Evolutionary conservation across 2,329 filamentous ascomycete species (phyloP).

Genomic region (Periconia sp.): DNA sequence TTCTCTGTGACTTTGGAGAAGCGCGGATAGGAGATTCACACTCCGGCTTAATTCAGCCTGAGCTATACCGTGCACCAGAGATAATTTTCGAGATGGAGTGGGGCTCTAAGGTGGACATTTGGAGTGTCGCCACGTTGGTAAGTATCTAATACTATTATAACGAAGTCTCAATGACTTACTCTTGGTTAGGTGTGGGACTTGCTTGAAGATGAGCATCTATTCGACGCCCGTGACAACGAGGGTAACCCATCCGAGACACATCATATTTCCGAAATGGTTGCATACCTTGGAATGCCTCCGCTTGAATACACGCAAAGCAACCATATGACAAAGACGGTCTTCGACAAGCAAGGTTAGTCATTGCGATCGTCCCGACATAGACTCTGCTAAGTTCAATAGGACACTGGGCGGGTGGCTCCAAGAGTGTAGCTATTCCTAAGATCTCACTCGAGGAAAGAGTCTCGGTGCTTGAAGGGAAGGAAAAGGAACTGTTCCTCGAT

Average conservation of each 20-base stretch:
- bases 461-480: constrained; percentile 24
- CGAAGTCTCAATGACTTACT: constrained; percentile 13
- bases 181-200: constrained; percentile 40
- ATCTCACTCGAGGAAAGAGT: constrained; percentile 19
- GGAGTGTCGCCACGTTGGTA: constrained; percentile 43
- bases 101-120: constrained; percentile 44
- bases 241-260: constrained; percentile 24
- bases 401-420: constrained; percentile 20
- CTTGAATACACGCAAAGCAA: constrained; percentile 25
- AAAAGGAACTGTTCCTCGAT: constrained; percentile 32
- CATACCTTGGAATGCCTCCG: constrained; percentile 25
- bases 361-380: constrained; percentile 11
- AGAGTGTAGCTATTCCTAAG: constrained; percentile 13
- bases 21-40: constrained; percentile 36
- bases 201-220: constrained; percentile 40
- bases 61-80: constrained; percentile 46
- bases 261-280: constrained; percentile 38
- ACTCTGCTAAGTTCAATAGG: constrained; percentile 18
- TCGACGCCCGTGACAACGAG: constrained; percentile 28
- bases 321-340: constrained; percentile 22
- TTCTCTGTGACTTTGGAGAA: constrained; percentile 44
- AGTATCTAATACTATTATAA: constrained; percentile 18
- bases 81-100: constrained; percentile 42
- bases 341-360: constrained; percentile 26
- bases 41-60: constrained; percentile 37